phyloP scores from a whole-genome alignment of 2,329 filamentous ascomycete species.

The Drechslerella stenobrocha region DNA sequence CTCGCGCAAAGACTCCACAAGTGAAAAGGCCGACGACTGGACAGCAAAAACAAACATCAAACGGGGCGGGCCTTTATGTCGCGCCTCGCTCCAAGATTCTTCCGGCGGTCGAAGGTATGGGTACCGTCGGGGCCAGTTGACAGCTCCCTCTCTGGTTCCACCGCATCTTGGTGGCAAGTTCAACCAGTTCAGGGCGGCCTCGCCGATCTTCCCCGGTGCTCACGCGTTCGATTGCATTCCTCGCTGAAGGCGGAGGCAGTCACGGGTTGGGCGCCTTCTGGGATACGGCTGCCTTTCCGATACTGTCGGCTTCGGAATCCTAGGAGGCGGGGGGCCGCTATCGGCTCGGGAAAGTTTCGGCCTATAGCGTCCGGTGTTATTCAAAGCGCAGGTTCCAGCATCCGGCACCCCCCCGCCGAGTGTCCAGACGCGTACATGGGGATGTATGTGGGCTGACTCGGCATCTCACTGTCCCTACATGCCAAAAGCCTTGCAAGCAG shows the following conservation, averaged over 20 bases:
- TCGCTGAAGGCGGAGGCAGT: not conserved
- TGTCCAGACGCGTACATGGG: too few relatives aligned
- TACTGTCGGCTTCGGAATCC: not conserved
- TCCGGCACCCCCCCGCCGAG: too few relatives aligned
- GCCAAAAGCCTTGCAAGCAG: not conserved
- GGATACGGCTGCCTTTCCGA: not conserved
- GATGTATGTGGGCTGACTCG: too few relatives aligned
- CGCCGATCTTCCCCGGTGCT: not conserved
- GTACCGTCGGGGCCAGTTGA: too few relatives aligned
- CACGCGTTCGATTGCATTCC: not conserved
- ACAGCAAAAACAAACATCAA: not conserved
- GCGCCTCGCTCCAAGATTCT: not conserved
- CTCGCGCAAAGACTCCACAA: not conserved
- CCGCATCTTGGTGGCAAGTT: not conserved
- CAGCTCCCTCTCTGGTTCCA: too few relatives aligned
- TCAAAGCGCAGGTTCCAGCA: too few relatives aligned
- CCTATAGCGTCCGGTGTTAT: not conserved
- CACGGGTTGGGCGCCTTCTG: not conserved
- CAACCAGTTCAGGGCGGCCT: constrained; percentile 3
- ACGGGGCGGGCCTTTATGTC: constrained; percentile 6
- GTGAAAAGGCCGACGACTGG: not conserved
- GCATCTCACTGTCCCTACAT: too few relatives aligned
- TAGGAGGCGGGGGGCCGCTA: not conserved
- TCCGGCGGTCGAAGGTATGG: not conserved
- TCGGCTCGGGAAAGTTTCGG: constrained; percentile 2